These are phyloP conservation scores for Fusarium concolor DNA, from an alignment of 2,329 filamentous ascomycete species.

Conservation along the genomic window DNA sequence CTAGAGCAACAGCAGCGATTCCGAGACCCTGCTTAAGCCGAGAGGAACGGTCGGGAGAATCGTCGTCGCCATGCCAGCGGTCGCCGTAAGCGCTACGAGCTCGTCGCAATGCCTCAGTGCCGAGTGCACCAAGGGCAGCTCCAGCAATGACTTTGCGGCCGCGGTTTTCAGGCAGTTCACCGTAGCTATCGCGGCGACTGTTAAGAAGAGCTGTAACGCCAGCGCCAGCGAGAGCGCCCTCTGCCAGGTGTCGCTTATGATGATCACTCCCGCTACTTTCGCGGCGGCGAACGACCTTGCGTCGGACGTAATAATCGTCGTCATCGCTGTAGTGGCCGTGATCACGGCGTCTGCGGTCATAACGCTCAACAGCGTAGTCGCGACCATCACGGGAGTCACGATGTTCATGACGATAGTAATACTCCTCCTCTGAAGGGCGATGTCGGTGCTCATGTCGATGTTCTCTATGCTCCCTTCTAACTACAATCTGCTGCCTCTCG, in stretches of 20 bases:
- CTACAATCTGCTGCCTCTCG: conserved; percentile 51
- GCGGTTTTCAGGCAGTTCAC: conserved; percentile 63
- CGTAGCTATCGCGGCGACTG: conserved; percentile 64
- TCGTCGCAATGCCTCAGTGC: conserved; percentile 69
- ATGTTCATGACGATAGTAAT: conserved; percentile 63
- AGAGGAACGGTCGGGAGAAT: conserved; percentile 57
- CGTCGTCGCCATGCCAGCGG: conserved; percentile 55
- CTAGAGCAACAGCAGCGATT: conserved; percentile 71
- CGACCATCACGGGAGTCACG: conserved; percentile 55
- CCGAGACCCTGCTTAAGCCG: conserved; percentile 71
- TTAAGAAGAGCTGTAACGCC: conserved; percentile 70
- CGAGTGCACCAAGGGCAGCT: conserved; percentile 71
- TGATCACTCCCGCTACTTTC: conserved; percentile 64
- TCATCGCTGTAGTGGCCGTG: conserved; percentile 61
- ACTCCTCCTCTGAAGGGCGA: conserved; percentile 58
- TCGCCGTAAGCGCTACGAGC: conserved; percentile 72
- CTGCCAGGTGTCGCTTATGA: conserved; percentile 70
- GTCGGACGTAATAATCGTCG: conserved; percentile 61
- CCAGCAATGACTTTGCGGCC: conserved; percentile 71
- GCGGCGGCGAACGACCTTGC: conserved; percentile 60
- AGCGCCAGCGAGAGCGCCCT: conserved; percentile 73
- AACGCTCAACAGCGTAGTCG: conserved; percentile 51
- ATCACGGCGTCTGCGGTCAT: conserved; percentile 56
- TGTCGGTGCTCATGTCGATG: conserved; percentile 23
- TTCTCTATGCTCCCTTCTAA: conserved; percentile 49